These are phyloP conservation scores for Fusarium hostae DNA, from an alignment of 2,329 filamentous ascomycete genomes.

Conservation along the genomic window DNA sequence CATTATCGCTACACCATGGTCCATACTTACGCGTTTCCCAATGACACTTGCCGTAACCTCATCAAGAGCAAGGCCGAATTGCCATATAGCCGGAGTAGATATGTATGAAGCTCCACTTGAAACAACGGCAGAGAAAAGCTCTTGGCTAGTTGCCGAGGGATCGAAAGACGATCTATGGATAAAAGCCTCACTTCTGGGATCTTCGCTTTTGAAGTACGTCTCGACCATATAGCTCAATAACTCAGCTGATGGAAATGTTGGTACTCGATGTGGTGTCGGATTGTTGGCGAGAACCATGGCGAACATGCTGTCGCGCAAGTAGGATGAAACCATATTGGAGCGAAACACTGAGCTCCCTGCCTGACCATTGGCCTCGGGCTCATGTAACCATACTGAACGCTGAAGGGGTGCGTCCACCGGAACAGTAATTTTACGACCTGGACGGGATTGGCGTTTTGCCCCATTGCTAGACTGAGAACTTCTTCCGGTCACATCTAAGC, in stretches of 20 bases:
- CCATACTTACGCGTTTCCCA: constrained; percentile 30
- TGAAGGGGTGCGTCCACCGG: constrained; percentile 15
- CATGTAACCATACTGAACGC: constrained; percentile 34
- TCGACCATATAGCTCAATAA: constrained; percentile 37
- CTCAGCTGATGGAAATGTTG: constrained; percentile 41
- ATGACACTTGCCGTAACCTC: constrained; percentile 29
- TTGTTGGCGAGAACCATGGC: constrained; percentile 41
- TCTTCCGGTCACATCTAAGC: constrained; percentile 11
- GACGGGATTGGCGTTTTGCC: constrained; percentile 29
- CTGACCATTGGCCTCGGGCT: constrained; percentile 19
- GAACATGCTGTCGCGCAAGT: constrained; percentile 39
- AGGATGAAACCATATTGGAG: constrained; percentile 17
- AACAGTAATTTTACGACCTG: constrained; percentile 20
- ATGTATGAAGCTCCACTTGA: constrained; percentile 37
- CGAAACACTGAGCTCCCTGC: constrained; percentile 1
- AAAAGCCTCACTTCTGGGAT: constrained; percentile 31
- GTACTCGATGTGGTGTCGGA: constrained; percentile 32
- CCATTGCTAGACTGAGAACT: constrained; percentile 26
- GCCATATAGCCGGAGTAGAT: constrained; percentile 37
- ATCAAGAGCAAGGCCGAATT: constrained; percentile 41
- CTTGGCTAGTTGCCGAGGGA: constrained; percentile 14
- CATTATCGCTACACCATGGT: background rate
- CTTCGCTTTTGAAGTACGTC: constrained; percentile 31
- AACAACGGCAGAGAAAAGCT: constrained; percentile 37
- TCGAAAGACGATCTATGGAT: constrained; percentile 39